phyloP scores from a whole-genome alignment of 164 flowering plant species.

The Piper longum region DNA sequence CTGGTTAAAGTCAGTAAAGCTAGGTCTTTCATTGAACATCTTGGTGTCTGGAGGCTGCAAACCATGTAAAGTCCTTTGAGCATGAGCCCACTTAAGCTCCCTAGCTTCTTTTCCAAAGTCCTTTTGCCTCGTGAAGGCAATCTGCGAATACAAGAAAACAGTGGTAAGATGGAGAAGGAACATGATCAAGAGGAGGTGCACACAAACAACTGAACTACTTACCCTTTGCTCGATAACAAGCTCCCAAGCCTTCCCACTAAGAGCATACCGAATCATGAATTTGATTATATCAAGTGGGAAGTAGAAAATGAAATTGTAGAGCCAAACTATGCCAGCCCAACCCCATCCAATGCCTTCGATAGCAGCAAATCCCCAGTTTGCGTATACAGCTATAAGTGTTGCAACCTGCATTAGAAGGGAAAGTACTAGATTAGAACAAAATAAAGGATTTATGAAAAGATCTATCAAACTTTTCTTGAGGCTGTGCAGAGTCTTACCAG shows the following conservation, averaged over 20 bases:
- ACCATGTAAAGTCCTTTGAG: conserved; percentile 86
- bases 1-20: conserved; percentile 67
- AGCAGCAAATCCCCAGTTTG: conserved; percentile 82
- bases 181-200: neutral
- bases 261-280: conserved; percentile 54
- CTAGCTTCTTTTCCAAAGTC: conserved; percentile 83
- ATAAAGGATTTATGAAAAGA: neutral
- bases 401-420: conserved; percentile 41
- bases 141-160: conserved; percentile 26
- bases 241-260: conserved; percentile 85
- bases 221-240: conserved; percentile 84
- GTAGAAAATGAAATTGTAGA: conserved; percentile 58
- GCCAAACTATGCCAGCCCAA: conserved; percentile 47
- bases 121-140: conserved; percentile 83
- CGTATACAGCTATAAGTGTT: conserved; percentile 8
- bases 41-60: conserved; percentile 69
- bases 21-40: conserved; percentile 49
- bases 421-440: neutral
- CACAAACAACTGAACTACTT: conserved; percentile 3
- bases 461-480: no score
- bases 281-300: conserved; percentile 78
- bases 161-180: neutral
- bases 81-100: conserved; percentile 86
- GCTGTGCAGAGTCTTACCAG: conserved; percentile 25
- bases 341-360: conserved; percentile 45